Conservation (phyloP, 116 monocot species). For the Phalaenopsis hybrid region DNA sequence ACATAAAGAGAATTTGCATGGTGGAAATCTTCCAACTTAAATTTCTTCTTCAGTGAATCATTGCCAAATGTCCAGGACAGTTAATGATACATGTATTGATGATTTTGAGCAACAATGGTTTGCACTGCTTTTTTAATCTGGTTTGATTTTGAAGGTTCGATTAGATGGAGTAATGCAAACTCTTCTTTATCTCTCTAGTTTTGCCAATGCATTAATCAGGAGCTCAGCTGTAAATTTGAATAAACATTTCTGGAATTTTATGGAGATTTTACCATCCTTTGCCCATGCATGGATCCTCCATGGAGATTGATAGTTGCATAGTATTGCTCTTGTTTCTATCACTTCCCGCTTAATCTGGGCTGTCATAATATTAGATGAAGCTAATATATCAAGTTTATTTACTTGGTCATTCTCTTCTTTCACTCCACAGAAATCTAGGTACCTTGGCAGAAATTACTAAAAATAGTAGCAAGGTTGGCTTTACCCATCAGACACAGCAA, state of each 20-base stretch:
- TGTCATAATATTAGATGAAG: background rate
- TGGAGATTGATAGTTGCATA: background rate
- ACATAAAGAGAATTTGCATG: no score
- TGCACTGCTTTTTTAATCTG: no score
- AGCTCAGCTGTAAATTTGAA: no score
- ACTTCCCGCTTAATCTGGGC: background rate
- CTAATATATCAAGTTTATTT: background rate
- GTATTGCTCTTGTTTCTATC: background rate
- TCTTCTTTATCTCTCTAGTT: no score
- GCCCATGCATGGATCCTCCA: background rate
- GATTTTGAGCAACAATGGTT: no score
- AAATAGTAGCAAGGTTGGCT: slow-evolving; percentile 29
- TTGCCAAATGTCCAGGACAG: no score
- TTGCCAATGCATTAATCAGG: no score
- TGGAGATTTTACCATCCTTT: background rate
- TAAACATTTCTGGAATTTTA: background rate
- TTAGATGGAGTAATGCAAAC: no score
- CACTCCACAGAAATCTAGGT: slow-evolving; percentile 51
- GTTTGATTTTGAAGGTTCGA: no score
- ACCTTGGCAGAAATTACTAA: slow-evolving; percentile 59
- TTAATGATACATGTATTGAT: no score
- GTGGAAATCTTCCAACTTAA: no score
- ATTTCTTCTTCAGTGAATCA: no score
- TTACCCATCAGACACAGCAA: slow-evolving; percentile 52
- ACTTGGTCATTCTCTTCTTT: slow-evolving; percentile 7